Conservation (phyloP, 2,329 filamentous ascomycete genomes). For the Penicillium brevicompactum region DNA sequence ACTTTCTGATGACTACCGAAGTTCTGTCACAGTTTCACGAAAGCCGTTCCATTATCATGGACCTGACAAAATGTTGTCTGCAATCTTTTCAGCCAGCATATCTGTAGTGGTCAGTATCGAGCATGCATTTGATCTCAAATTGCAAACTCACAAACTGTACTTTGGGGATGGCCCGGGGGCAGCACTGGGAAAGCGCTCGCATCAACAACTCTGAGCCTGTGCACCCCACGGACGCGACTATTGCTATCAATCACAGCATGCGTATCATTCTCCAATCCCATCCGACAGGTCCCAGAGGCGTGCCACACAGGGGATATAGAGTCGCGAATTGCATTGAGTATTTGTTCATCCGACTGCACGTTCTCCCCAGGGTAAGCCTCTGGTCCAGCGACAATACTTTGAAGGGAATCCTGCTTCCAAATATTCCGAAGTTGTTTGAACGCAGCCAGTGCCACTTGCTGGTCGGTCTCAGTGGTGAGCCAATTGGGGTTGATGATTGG, state of each 20-base stretch:
- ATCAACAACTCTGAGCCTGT: neutral
- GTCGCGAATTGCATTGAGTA: neutral
- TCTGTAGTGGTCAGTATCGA: neutral
- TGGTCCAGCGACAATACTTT: neutral
- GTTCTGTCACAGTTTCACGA: too few species aligned
- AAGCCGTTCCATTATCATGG: neutral
- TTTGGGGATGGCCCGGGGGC: neutral
- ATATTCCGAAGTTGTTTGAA: conserved; percentile 47
- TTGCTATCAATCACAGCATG: neutral
- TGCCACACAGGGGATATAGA: neutral
- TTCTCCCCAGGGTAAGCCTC: neutral
- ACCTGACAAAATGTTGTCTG: neutral
- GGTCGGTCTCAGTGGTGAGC: conserved; percentile 44
- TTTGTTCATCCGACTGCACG: neutral
- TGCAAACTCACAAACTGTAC: neutral
- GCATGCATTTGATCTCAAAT: neutral
- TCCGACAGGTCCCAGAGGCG: neutral
- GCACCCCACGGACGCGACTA: neutral
- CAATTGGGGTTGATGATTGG: conserved; percentile 52
- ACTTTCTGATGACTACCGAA: too few species aligned
- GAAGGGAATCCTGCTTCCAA: conserved; percentile 15
- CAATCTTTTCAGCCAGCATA: neutral
- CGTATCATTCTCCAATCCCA: neutral
- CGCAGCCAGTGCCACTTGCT: conserved; percentile 45
- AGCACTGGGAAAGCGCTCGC: neutral